phyloP scores from a whole-genome alignment of 352 stramenopile species.

The Phytophthora constricta region DNA sequence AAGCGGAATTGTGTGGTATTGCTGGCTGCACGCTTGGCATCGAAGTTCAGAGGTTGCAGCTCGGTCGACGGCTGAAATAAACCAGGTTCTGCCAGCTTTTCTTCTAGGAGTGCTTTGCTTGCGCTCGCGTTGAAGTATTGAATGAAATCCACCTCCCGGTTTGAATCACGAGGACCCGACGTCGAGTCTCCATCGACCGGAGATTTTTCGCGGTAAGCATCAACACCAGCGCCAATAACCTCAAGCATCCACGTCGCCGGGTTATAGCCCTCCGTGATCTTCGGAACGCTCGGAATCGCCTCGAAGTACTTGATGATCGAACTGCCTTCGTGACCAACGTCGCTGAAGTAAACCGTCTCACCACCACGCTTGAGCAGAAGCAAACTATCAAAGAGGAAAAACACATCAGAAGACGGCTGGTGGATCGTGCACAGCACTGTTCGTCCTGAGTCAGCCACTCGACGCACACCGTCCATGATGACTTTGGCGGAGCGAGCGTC shows the following conservation, averaged over 20 bases:
- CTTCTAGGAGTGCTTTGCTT: slow-evolving; percentile 36
- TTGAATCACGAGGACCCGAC: background rate
- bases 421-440: slow-evolving; percentile 94
- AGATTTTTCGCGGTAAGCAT: background rate
- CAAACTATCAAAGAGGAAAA: slow-evolving; percentile 90
- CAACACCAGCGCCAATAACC: slow-evolving; percentile 64
- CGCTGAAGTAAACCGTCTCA: slow-evolving; percentile 64
- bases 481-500: slow-evolving; percentile 88
- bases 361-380: slow-evolving; percentile 84
- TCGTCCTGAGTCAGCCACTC: slow-evolving; percentile 77
- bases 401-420: slow-evolving; percentile 91
- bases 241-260: slow-evolving; percentile 76
- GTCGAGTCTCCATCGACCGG: background rate
- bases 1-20: slow-evolving; percentile 49
- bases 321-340: slow-evolving; percentile 38
- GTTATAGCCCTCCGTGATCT: slow-evolving; percentile 77
- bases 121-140: slow-evolving; percentile 42
- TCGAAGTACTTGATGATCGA: slow-evolving; percentile 66
- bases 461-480: slow-evolving; percentile 89
- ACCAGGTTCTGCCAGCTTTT: slow-evolving; percentile 32
- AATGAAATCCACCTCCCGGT: slow-evolving; percentile 37
- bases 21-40: slow-evolving; percentile 53
- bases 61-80: slow-evolving; percentile 38
- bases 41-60: slow-evolving; percentile 39
- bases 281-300: slow-evolving; percentile 62